Percentiles rank a stretch among this genome's conserved stretches.
Evolutionary conservation across 768 basidiomycete species (phyloP).

Genomic region (Nevesoporus exiguus): DNA sequence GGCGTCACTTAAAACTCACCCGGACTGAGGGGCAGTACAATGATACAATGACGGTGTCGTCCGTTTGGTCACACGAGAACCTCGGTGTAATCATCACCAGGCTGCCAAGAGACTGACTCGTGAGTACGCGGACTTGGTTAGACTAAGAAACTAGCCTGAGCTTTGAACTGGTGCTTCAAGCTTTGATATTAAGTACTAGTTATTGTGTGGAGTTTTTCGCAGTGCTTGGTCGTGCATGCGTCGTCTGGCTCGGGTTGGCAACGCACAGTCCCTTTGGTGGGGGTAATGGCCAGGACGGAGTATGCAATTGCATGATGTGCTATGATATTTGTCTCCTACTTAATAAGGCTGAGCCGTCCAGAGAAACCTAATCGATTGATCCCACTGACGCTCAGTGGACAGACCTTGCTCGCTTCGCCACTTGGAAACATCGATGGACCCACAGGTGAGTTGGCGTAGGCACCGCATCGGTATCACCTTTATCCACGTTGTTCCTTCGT

Average conservation of each 20-base stretch:
- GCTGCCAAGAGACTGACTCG: background rate
- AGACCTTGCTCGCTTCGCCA: background rate
- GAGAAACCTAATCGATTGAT: too few species aligned
- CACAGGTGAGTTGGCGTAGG: slow-evolving; percentile 38
- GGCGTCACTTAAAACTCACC: slow-evolving; percentile 37
- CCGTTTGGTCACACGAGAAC: slow-evolving; percentile 67
- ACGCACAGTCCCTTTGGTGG: background rate
- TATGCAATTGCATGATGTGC: too few species aligned
- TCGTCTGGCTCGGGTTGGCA: background rate
- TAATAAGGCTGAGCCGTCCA: background rate
- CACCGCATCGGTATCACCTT: slow-evolving; percentile 32
- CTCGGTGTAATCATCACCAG: slow-evolving; percentile 70
- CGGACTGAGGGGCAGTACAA: slow-evolving; percentile 73
- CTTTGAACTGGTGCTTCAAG: background rate
- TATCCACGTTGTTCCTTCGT: slow-evolving; percentile 50
- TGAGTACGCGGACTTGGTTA: background rate
- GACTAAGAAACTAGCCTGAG: background rate
- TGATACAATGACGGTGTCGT: slow-evolving; percentile 49
- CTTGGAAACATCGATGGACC: slow-evolving; percentile 40
- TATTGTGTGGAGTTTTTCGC: background rate
- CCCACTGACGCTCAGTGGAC: background rate
- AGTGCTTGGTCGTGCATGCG: background rate
- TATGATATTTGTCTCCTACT: background rate
- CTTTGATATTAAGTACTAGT: background rate
- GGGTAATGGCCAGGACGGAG: too few species aligned